Conservation (phyloP, 2,329 filamentous ascomycete genomes). For the Aureobasidium sp. region DNA sequence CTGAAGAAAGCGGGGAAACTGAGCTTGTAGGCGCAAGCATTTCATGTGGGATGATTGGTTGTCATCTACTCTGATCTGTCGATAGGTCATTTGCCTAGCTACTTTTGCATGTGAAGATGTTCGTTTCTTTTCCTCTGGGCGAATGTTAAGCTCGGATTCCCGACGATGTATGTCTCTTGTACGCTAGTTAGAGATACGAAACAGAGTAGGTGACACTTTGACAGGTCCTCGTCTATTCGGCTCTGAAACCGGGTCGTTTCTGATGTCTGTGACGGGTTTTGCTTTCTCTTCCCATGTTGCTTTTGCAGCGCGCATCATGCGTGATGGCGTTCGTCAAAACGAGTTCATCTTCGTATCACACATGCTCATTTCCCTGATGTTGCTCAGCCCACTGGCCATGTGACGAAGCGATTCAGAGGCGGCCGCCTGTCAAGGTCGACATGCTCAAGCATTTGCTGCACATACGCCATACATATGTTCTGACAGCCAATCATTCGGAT, state of each 20-base stretch:
- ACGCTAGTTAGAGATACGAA: slow-evolving; percentile 7
- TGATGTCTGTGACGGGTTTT: neutral
- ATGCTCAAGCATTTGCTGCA: neutral
- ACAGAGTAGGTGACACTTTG: neutral
- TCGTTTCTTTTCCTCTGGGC: neutral
- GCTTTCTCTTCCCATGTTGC: neutral
- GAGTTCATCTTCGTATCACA: neutral
- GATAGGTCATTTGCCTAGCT: slow-evolving; percentile 5
- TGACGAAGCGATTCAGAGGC: neutral
- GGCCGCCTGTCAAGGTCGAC: neutral
- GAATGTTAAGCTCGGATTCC: neutral
- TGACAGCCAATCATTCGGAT: slow-evolving; percentile 12
- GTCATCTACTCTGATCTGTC: neutral
- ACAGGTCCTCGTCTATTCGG: neutral
- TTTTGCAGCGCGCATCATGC: neutral
- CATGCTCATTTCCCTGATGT: neutral
- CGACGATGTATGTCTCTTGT: neutral
- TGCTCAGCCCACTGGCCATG: neutral
- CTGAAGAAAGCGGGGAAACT: slow-evolving; percentile 16
- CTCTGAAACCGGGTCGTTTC: neutral
- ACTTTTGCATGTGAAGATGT: slow-evolving; percentile 13
- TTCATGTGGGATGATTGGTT: neutral
- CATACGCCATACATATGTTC: slow-evolving; percentile 2
- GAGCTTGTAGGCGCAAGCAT: slow-evolving; percentile 9
- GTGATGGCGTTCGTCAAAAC: slow-evolving; percentile 5